Evolutionary conservation across 148 eudicot genomes (phyloP), one percentile per base, ranked within the genome.

Genomic region (Amaranthus palmeri): DNA sequence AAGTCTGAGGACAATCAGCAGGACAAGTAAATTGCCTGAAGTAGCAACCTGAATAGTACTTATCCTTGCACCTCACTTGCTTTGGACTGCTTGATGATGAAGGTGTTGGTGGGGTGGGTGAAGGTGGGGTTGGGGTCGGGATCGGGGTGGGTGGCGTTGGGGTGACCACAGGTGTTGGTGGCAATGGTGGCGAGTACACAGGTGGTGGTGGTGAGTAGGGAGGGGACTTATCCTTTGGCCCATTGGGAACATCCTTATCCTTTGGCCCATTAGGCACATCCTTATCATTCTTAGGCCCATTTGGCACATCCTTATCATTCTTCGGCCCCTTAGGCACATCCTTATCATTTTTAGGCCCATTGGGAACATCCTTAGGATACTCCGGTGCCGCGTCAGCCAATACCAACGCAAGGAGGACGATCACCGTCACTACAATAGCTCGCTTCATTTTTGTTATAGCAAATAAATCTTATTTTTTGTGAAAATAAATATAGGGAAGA

Each of bases 51-150:
- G 68, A 54, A 8, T 68, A 75, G 12, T 65, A 54, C 70, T 65
- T 80, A 69, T 77, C 67, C 65, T 8, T 80, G 76, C 86, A 83
- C 67, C 74, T 83, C 5, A 79, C 86, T 64, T 71, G 68, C 80
- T 77, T 81, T 0, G 69, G 72, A 44, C 76, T 52, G 43, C 17
- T 8, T 52, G 56, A 50, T 14, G 65, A 25, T 40, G 43, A 11
- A 18, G 63, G 53, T 11, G 62, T 51, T 1, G 72, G 44, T 10
- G 60, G 62, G 0, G 17, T 50, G 6, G 42, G 5, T n/a, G 67
- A 6, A 0, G 56, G 40, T 18, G 69, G 69, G 0, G 55, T 9
- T 1, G 69, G 54, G 13, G 53, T 47, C 6, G 69, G 54, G 13
- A 40, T 47, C 6, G 40, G 3, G 0, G 54, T 41, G 4, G 69